Base-by-base conservation (phyloP, 768 basidiomycete species). In the Tulasnella sp. region DNA sequence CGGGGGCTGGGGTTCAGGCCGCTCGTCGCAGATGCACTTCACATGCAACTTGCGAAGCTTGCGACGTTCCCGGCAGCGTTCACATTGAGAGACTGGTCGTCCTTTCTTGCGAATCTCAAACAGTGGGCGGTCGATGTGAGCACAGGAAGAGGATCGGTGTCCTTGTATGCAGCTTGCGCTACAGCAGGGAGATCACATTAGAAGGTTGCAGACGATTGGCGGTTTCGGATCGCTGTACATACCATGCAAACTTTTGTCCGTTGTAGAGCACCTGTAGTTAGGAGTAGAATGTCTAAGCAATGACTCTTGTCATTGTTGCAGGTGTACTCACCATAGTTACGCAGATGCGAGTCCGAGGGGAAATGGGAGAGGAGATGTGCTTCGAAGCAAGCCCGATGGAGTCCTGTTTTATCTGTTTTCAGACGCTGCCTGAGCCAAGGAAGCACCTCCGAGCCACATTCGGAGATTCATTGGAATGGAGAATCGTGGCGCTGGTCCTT, bases 61-160 rank as follows among this genome's bases (percentile, higher is more conserved):
- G n/a, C 95, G 89, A 46, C 93, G 87, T 81, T 93, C 90, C 40
- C 94, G 90, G 82, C 96, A 98, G 81, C 90, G 90, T 77, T 89
- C 88, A 85, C 96, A 98, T 83, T 97, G 95, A 9, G 95, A 94
- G 20, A 95, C 89, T 0, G 96, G 96, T 9, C 96, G 88, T 1
- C 96, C 96, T 83, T 97, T 96, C 87, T 92, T 94, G 87, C 95
- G 94, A 78, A 97, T 91, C 83, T 98, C 95, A 80, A 93, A 95
- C n/a, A 98, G 87, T 3, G 95, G 95, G 35, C 96, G 88, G 81
- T 95, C 93, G 42, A 90, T 90, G 82, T 98, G 96, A 71, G 89
- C 88, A 83, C 96, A 98, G 16, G 90, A 90, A 2, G 95, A 95
- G 16, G 95, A 96, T 76, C 96, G 91, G 82, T 98, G 95, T 0